A percentile compares a stretch with the other conserved stretches of the same genome.
Conservation (phyloP, 306 rosid genomes). For the Abrus pulchellus region DNA sequence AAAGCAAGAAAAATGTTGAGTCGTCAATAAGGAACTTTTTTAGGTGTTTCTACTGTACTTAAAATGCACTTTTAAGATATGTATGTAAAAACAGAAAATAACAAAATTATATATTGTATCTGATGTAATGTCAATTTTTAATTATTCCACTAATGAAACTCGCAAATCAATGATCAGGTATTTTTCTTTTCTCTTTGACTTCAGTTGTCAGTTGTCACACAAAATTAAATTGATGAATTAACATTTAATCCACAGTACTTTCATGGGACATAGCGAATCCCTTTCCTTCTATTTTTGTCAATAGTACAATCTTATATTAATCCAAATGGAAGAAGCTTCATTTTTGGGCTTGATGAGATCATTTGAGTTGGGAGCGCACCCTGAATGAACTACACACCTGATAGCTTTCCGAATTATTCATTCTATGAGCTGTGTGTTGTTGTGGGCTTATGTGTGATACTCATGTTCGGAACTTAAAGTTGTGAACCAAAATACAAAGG, state of each 20-base stretch:
- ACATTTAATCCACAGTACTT: constrained; percentile 25
- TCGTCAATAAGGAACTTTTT: too few relatives aligned
- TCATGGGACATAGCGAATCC: neutral
- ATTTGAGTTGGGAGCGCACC: neutral
- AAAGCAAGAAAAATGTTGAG: neutral
- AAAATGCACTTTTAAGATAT: too few relatives aligned
- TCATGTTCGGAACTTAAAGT: neutral
- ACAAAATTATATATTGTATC: too few relatives aligned
- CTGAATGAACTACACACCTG: neutral
- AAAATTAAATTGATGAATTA: neutral
- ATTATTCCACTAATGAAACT: too few relatives aligned
- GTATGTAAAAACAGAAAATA: too few relatives aligned
- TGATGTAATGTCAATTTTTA: too few relatives aligned
- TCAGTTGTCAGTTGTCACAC: constrained; percentile 6
- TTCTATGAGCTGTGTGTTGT: neutral
- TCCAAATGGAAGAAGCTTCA: neutral
- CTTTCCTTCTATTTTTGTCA: neutral
- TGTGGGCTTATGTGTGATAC: neutral
- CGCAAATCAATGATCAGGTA: constrained; percentile 7
- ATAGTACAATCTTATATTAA: neutral
- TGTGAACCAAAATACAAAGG: neutral
- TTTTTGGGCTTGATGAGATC: neutral
- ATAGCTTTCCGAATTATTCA: neutral
- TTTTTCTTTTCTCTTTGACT: neutral
- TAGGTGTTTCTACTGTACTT: too few relatives aligned